Evolutionary conservation across 2,329 filamentous ascomycete species (phyloP).

Genomic region (Delphinella strobiligena): DNA sequence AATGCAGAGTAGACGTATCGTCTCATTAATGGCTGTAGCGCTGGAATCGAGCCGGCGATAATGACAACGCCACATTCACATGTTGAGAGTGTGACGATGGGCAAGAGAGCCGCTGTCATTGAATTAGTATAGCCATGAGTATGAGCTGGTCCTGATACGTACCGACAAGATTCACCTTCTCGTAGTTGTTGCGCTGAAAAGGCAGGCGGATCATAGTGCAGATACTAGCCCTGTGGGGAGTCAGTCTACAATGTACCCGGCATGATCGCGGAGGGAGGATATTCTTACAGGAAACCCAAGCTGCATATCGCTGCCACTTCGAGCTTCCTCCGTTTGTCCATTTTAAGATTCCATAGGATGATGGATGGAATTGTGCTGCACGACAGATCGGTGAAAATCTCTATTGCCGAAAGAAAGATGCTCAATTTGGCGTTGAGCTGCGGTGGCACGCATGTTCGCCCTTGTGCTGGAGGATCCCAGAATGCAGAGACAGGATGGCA

Average conservation of each 20-base stretch:
- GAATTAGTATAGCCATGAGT: neutral
- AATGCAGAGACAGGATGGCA: neutral
- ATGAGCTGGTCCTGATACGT: neutral
- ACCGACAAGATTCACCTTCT: neutral
- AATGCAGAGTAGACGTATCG: too few species aligned
- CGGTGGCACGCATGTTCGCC: neutral
- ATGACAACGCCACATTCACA: neutral
- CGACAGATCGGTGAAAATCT: neutral
- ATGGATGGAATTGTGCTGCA: neutral
- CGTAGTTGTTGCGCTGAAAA: neutral
- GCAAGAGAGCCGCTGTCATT: neutral
- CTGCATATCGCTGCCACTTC: neutral
- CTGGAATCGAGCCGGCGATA: neutral
- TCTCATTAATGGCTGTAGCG: neutral
- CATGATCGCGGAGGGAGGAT: neutral
- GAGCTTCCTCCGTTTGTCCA: neutral
- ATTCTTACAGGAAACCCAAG: neutral
- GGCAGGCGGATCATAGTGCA: neutral
- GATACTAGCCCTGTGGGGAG: neutral
- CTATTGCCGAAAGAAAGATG: neutral
- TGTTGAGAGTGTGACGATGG: neutral
- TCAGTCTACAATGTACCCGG: neutral
- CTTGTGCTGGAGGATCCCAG: neutral
- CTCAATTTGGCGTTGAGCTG: neutral
- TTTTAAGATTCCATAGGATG: neutral